Evolutionary conservation across 306 rosid genomes (phyloP).

Genomic region (Oemleria cerasiformis): DNA sequence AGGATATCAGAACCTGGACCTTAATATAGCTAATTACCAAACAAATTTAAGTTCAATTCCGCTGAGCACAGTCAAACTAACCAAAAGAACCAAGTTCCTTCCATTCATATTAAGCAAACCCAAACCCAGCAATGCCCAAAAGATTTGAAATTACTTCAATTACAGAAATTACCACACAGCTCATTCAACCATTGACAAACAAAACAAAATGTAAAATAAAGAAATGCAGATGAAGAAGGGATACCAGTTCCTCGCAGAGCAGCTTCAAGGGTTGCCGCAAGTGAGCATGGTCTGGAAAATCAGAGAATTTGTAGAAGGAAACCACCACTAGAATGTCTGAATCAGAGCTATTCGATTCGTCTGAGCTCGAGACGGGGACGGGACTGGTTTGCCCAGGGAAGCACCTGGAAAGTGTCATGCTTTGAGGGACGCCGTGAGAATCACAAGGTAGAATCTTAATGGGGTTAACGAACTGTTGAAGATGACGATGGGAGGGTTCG

Average conservation of each 20-base stretch:
- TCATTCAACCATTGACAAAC: neutral
- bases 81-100: neutral
- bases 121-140: neutral
- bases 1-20: neutral
- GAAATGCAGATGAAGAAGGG: neutral
- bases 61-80: neutral
- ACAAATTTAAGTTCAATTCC: neutral
- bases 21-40: neutral
- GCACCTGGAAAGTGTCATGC: conserved; percentile 54
- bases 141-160: conserved; percentile 13
- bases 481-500: conserved; percentile 8
- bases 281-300: conserved; percentile 67
- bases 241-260: conserved; percentile 83
- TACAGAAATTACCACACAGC: neutral
- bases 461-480: neutral
- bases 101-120: too few species aligned
- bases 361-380: neutral
- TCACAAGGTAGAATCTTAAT: conserved; percentile 16
- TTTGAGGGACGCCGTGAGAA: conserved; percentile 25
- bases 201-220: neutral
- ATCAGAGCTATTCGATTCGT: conserved; percentile 4
- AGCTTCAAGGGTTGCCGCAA: conserved; percentile 75
- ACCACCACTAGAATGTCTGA: conserved; percentile 60
- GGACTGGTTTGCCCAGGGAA: neutral
- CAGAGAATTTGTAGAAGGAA: conserved; percentile 88